Evolutionary conservation across 1,139 yeast genomes (phyloP).

Genomic region (Debaryomycetaceae sp.): DNA sequence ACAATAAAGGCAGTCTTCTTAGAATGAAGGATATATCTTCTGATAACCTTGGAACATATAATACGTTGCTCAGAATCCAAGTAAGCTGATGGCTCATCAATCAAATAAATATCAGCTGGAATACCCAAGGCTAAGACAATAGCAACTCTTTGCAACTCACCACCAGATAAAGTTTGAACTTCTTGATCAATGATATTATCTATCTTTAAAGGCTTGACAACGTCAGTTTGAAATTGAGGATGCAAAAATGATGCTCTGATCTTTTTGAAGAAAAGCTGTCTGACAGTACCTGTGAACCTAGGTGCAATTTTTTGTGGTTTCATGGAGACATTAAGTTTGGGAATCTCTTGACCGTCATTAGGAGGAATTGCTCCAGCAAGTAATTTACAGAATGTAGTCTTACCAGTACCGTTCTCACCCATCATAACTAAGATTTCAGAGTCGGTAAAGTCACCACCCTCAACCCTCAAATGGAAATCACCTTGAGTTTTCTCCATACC

Average conservation of each 20-base stretch:
- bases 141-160: slow-evolving; percentile 99
- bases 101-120: slow-evolving; percentile 92
- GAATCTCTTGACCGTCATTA: slow-evolving; percentile 74
- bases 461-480: slow-evolving; percentile 80
- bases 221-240: slow-evolving; percentile 98
- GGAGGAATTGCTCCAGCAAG: slow-evolving; percentile 91
- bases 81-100: slow-evolving; percentile 98
- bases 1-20: slow-evolving; percentile 97
- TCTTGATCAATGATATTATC: slow-evolving; percentile 96
- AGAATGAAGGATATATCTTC: slow-evolving; percentile 93
- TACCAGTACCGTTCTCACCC: slow-evolving; percentile 99
- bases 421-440: slow-evolving; percentile 97
- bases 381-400: slow-evolving; percentile 92
- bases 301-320: slow-evolving; percentile 99
- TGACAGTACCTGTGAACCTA: slow-evolving; percentile 95
- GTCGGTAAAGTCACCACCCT: slow-evolving; percentile 88
- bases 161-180: slow-evolving; percentile 96
- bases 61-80: slow-evolving; percentile 99
- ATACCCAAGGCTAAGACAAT: slow-evolving; percentile 91
- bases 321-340: slow-evolving; percentile 90
- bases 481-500: slow-evolving; percentile 89
- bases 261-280: slow-evolving; percentile 94
- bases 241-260: slow-evolving; percentile 90
- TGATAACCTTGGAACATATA: slow-evolving; percentile 95
- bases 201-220: slow-evolving; percentile 88